Evolutionary conservation across 345 rosid species (phyloP), one percentile per base, ranked within the genome.

Genomic region (Ceriops tagal): DNA sequence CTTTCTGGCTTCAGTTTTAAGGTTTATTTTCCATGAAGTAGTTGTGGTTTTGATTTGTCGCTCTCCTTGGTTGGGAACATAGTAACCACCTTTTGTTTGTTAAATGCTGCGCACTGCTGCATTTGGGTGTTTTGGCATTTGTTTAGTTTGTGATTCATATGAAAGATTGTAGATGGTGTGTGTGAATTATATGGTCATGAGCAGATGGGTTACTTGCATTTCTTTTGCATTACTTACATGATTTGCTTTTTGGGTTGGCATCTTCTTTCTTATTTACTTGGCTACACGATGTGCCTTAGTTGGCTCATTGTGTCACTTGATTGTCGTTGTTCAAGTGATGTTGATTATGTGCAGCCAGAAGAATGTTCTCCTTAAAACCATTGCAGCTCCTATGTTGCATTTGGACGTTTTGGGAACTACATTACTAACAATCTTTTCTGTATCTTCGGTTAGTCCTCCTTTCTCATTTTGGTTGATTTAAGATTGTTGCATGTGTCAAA

Each of bases 401-500:
- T 67, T 87, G 91, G 90, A 88, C 86, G 90, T 87, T 90, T 85
- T 76, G 87, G 88, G 96, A 90, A 84, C 85, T 49, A 85, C 86
- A 82, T 72, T 55, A 15, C 19, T 19, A 5, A 1, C 63, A n/a
- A 13, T 21, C 47, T 56, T 27, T 11, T 22, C 37, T n/a, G 20
- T 4, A 22, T 39, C 19, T 57, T 56, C 0, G n/a, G 52, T 47
- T 53, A 8, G 37, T 27, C 18, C 11, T 18, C 22, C 3, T 7
- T 24, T 46, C 26, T 26, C 13, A 6, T 26, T 28, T 19, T 43
- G 39, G 2, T 21, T 11, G 20, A 24, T 66, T 55, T 66, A 43
- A 43, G 49, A 15, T 43, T 43, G 16, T 13, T 43, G 18, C 15
- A 4, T 2, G 49, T 13, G 49, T 43, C 49, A 43, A 43, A 43